phyloP scores from a whole-genome alignment of 345 rosid genomes.

The Odontarrhena argentea region DNA sequence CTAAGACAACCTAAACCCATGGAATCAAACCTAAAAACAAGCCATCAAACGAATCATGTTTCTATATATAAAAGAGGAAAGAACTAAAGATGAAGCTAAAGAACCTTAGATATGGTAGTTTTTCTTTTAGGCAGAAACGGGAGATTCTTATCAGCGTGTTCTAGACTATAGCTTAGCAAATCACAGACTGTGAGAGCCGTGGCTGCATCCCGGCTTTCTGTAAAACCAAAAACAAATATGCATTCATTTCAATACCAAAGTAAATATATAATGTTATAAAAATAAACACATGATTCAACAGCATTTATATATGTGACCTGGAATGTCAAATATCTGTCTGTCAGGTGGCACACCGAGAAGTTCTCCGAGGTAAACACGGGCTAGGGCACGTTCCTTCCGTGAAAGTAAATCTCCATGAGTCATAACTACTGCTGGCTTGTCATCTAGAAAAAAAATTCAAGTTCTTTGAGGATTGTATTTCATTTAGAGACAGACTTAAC shows the following conservation, averaged over 20 bases:
- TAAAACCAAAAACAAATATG: slow-evolving; percentile 39
- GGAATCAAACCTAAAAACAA: background rate
- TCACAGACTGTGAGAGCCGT: slow-evolving; percentile 54
- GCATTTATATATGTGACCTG: slow-evolving; percentile 62
- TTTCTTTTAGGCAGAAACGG: slow-evolving; percentile 42
- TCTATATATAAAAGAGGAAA: slow-evolving; percentile 12
- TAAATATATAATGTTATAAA: background rate
- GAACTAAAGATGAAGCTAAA: slow-evolving; percentile 8
- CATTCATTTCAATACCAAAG: slow-evolving; percentile 12
- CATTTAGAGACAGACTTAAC: background rate
- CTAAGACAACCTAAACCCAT: background rate
- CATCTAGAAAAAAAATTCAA: slow-evolving; percentile 52
- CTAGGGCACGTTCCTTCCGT: slow-evolving; percentile 52
- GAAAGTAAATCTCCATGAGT: slow-evolving; percentile 84
- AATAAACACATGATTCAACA: no score
- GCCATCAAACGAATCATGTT: slow-evolving; percentile 6
- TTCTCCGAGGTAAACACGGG: slow-evolving; percentile 62
- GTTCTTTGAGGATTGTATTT: background rate
- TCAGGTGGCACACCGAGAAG: slow-evolving; percentile 70
- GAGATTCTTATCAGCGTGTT: slow-evolving; percentile 76
- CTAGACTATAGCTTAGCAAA: slow-evolving; percentile 74
- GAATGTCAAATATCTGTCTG: slow-evolving; percentile 74
- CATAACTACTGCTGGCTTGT: slow-evolving; percentile 76
- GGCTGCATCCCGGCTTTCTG: slow-evolving; percentile 56
- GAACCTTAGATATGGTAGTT: slow-evolving; percentile 48